Base-by-base conservation (phyloP, 805 yeast species). In the Maudiozyma serrabonitensis region DNA sequence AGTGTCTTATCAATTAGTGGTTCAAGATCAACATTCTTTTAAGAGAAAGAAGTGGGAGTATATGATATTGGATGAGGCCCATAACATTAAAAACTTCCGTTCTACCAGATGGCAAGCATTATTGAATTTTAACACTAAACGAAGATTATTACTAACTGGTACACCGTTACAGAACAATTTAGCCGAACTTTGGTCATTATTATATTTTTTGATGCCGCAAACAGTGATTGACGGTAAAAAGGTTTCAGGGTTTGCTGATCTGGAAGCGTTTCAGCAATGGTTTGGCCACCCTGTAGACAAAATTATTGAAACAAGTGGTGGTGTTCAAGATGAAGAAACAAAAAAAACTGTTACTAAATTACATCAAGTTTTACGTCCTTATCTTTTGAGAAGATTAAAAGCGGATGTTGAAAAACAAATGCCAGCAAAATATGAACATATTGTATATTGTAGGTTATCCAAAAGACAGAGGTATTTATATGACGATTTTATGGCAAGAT, bases 341-440 rank as follows among this genome's bases (percentile, higher is more conserved):
- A 78, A 78, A 52, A 79, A 81, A 53, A 90, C 97, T 0, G 95
- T 93, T 31, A 73, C 86, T 12, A 85, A 95, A 61, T 73, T 93
- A 48, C 99, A 93, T 68, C 95, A 88, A 64, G 95, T 93, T 19
- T 71, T 93, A 56, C 78, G 99, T 54, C 99, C 99, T 0, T 93
- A 91, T 60, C 70, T 93, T 39, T 71, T 93, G 52, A 80, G 99
- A 64, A 81, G 99, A 55, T 75, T 93, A 61, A 93, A 93, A 64
- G 88, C 87, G 19, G 99, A 93, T 67, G 99, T 93, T 13, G 99
- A 93, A 60, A 89, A 91, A 61, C 99, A 93, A 67, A 93, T 93
- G 99, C 99, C 99, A 1, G 96, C 86, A 0, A 93, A 93, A 62
- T 87, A 89, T 65, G 99, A 93, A 64, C 99, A 93, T 65, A 82